These are phyloP conservation scores for Phytophthora multivora DNA, from an alignment of 352 stramenopile genomes.

Conservation along the genomic window DNA sequence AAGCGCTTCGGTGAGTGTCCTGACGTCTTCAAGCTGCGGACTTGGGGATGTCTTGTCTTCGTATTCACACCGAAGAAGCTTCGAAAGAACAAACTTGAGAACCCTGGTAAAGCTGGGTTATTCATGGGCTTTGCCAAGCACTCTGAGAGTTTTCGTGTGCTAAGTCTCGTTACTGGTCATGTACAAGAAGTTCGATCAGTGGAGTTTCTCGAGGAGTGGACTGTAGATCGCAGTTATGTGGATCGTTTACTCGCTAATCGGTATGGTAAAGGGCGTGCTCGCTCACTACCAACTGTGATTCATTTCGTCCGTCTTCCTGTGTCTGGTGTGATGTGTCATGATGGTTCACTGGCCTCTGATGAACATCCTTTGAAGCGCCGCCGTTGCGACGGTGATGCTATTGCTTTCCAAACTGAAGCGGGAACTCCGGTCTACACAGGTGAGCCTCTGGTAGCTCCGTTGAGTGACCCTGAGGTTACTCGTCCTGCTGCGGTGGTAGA, in stretches of 20 bases:
- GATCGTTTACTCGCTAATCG: neutral
- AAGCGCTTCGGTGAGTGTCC: neutral
- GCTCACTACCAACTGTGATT: neutral
- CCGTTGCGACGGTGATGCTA: constrained; percentile 8
- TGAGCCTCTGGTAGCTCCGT: neutral
- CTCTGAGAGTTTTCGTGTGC: neutral
- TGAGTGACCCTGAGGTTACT: neutral
- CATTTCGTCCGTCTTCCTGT: neutral
- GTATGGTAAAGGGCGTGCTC: neutral
- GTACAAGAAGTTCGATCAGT: neutral
- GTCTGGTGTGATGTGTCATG: neutral
- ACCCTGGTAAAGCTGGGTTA: neutral
- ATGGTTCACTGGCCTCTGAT: neutral
- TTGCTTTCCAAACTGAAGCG: neutral
- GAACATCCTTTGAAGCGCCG: constrained; percentile 9
- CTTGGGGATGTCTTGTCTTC: neutral
- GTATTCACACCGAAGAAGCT: neutral
- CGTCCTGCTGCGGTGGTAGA: constrained; percentile 4
- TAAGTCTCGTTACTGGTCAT: neutral
- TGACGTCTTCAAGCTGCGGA: neutral
- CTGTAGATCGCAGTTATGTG: neutral
- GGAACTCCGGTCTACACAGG: neutral
- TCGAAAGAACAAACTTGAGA: neutral
- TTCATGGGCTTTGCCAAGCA: neutral
- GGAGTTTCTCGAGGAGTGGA: neutral